Base-by-base conservation (phyloP, 2,329 filamentous ascomycete genomes). In the Clarireedia homoeocarpa region DNA sequence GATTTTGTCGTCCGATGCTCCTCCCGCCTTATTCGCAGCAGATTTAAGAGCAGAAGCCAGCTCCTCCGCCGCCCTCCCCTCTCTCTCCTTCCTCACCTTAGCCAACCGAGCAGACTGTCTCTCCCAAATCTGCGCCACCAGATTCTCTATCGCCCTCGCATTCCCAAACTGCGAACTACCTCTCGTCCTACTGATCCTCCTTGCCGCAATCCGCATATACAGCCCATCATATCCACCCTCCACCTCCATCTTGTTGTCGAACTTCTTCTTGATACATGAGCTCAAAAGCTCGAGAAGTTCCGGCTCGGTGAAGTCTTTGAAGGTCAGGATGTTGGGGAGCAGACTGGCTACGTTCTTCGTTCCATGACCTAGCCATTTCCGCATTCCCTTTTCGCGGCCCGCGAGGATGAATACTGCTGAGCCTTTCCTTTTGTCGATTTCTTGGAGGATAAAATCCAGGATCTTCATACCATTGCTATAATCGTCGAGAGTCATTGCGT, bases 341-440 rank as follows among this genome's bases (percentile, higher is more conserved):
- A 86, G 80, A 59, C 84, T 88, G 0, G 79, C 75, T 2, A 91
- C 72, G 24, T 51, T 52, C 40, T 52, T 56, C 0, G 88, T 86
- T 0, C 81, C 82, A 59, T 90, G 85, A 0, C 79, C 75, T 47
- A 88, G 88, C 65, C 91, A 88, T 0, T 76, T 75, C 61, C 90
- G 85, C 86, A 91, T 91, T 59, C 86, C 77, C 61, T 83, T 83
- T 53, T 75, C 76, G 67, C 91, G 90, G 0, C 88, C 87, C 0
- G 86, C 86, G 1, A 91, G 71, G 1, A 91, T 75, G 55, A 91
- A 86, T 0, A 84, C 80, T 0, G 90, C 68, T 62, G 86, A 86
- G 0, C 85, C 86, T 0, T 75, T 78, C 1, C 81, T 73, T 47
- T 88, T 88, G 62, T 91, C 87, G 0, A 89, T 79, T 62, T 89